These are phyloP conservation scores for Aspergillus flavus DNA, from an alignment of 2,329 filamentous ascomycete genomes.

Conservation along the genomic window DNA sequence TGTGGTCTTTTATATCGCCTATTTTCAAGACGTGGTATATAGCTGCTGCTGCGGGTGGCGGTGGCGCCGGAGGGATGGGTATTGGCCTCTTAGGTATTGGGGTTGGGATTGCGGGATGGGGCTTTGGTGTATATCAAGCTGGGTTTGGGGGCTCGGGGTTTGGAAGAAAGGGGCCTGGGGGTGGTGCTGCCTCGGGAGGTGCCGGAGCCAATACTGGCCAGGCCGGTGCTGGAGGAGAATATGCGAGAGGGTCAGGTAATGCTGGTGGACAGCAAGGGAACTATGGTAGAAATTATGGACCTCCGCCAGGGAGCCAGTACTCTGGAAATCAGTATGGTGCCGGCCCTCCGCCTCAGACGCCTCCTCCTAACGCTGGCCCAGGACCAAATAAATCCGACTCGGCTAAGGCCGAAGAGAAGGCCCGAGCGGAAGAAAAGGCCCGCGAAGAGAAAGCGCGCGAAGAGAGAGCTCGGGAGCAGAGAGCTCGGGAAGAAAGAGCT, in stretches of 20 bases:
- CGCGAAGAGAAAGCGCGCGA: background rate
- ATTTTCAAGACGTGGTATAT: slow-evolving; percentile 73
- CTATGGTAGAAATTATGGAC: slow-evolving; percentile 33
- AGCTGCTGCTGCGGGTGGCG: slow-evolving; percentile 70
- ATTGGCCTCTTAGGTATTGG: slow-evolving; percentile 71
- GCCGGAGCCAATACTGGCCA: slow-evolving; percentile 8
- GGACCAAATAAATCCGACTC: slow-evolving; percentile 19
- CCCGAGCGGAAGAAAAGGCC: slow-evolving; percentile 14
- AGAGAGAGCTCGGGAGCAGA: background rate
- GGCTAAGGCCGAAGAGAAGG: slow-evolving; percentile 21
- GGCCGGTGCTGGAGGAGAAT: slow-evolving; percentile 26
- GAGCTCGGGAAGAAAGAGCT: background rate
- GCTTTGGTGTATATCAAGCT: slow-evolving; percentile 66
- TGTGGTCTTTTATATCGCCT: slow-evolving; percentile 75
- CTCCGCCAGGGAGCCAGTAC: slow-evolving; percentile 34
- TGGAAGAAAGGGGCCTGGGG: slow-evolving; percentile 21
- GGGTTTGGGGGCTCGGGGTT: slow-evolving; percentile 20
- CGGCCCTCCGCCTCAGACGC: slow-evolving; percentile 29
- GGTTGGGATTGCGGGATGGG: slow-evolving; percentile 79
- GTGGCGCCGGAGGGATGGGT: slow-evolving; percentile 71
- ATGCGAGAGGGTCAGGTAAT: slow-evolving; percentile 27
- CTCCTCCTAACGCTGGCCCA: slow-evolving; percentile 24
- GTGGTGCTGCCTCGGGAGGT: slow-evolving; percentile 4
- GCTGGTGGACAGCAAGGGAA: slow-evolving; percentile 30
- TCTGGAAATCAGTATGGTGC: slow-evolving; percentile 38